Conservation (phyloP, 345 rosid species). For the Salix caprea region DNA sequence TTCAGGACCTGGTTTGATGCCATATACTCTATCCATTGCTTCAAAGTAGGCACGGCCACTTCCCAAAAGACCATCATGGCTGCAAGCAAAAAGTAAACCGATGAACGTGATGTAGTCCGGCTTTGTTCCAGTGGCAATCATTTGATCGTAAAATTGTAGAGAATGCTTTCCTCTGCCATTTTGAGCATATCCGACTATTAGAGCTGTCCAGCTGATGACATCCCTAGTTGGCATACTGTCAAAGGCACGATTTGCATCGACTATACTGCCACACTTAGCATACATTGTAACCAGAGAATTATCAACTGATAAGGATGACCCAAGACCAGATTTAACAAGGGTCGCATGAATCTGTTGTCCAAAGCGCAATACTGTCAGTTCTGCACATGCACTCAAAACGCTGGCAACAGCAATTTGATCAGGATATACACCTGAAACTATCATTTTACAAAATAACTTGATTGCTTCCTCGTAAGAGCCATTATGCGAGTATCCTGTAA, state of each 20-base stretch:
- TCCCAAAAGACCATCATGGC: slow-evolving; percentile 72
- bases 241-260: slow-evolving; percentile 56
- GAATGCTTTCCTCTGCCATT: slow-evolving; percentile 81
- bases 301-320: slow-evolving; percentile 57
- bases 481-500: slow-evolving; percentile 68
- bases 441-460: slow-evolving; percentile 61
- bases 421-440: slow-evolving; percentile 42
- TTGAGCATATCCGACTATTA: slow-evolving; percentile 82
- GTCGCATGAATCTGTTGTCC: slow-evolving; percentile 81
- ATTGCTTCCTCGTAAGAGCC: slow-evolving; percentile 59
- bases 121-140: slow-evolving; percentile 55
- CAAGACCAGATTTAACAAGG: slow-evolving; percentile 49
- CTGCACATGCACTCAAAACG: slow-evolving; percentile 66
- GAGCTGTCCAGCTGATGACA: slow-evolving; percentile 82
- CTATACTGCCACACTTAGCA: slow-evolving; percentile 72
- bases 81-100: slow-evolving; percentile 86
- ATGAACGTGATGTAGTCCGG: slow-evolving; percentile 81
- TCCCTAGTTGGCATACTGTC: slow-evolving; percentile 50
- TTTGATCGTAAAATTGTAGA: slow-evolving; percentile 45
- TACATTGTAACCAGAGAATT: slow-evolving; percentile 83
- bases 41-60: slow-evolving; percentile 53
- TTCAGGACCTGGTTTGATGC: slow-evolving; percentile 71
- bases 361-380: slow-evolving; percentile 63
- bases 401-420: slow-evolving; percentile 66
- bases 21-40: slow-evolving; percentile 55